Percentiles rank a stretch among this genome's conserved stretches.
Conservation (phyloP, 768 basidiomycete genomes). For the Suillus alpinus region DNA sequence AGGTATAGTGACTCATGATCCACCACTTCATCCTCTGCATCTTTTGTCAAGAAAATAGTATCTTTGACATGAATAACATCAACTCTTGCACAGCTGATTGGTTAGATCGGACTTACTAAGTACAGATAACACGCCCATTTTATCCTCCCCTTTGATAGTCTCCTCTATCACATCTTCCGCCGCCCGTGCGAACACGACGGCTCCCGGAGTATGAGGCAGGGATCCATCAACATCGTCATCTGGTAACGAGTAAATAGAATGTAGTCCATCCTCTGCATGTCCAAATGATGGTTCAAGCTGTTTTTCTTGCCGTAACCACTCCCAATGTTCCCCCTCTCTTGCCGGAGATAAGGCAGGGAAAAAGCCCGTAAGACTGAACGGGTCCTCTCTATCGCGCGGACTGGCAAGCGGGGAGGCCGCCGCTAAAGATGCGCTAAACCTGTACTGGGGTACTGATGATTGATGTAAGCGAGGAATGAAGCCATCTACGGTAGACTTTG, state of each 20-base stretch:
- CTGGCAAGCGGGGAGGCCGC: slow-evolving; percentile 13
- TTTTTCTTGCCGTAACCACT: slow-evolving; percentile 39
- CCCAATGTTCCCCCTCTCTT: slow-evolving; percentile 35
- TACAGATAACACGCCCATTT: slow-evolving; percentile 43
- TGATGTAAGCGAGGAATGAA: background rate
- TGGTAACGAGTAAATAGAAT: slow-evolving; percentile 15
- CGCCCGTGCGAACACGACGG: slow-evolving; percentile 27
- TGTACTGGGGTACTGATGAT: background rate
- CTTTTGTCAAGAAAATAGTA: slow-evolving; percentile 1
- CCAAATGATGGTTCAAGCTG: slow-evolving; percentile 15
- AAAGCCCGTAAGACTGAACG: slow-evolving; percentile 48
- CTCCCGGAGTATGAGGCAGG: slow-evolving; percentile 18
- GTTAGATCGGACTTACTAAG: slow-evolving; percentile 34
- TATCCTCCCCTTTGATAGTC: slow-evolving; percentile 44
- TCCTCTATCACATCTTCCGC: slow-evolving; percentile 36
- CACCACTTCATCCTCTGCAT: slow-evolving; percentile 30
- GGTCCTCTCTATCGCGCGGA: slow-evolving; percentile 37
- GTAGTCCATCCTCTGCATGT: background rate
- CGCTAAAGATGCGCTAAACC: background rate
- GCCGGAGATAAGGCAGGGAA: slow-evolving; percentile 36
- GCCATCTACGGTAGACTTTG: slow-evolving; percentile 9
- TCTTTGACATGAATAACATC: slow-evolving; percentile 7
- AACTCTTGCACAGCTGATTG: slow-evolving; percentile 10
- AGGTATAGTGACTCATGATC: slow-evolving; percentile 38
- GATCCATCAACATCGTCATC: slow-evolving; percentile 18